Evolutionary conservation across 2,329 filamentous ascomycete genomes (phyloP).

Genomic region (Cucurbitaria berberidis): DNA sequence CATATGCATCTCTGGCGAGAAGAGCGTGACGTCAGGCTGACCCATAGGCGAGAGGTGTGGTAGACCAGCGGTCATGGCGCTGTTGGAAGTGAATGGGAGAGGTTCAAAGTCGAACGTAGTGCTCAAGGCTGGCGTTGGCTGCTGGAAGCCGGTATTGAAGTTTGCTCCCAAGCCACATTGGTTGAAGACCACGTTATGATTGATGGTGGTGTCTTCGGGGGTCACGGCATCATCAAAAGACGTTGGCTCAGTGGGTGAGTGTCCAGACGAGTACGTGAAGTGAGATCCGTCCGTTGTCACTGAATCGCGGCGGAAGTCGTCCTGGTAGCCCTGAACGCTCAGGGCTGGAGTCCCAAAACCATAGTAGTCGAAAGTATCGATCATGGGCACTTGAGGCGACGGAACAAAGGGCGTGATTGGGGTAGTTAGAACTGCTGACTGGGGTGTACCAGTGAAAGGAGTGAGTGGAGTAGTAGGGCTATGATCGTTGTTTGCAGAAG

Average conservation of each 20-base stretch:
- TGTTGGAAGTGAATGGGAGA: conserved; percentile 42
- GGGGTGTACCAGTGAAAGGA: conserved; percentile 46
- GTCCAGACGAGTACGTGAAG: conserved; percentile 49
- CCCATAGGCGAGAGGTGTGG: conserved; percentile 71
- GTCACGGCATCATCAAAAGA: conserved; percentile 53
- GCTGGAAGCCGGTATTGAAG: conserved; percentile 65
- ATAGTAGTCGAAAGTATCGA: conserved; percentile 40
- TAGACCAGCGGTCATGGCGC: conserved; percentile 28
- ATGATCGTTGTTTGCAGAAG: conserved; percentile 29
- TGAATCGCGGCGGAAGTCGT: conserved; percentile 47
- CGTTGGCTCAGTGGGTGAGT: conserved; percentile 50
- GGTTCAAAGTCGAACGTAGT: conserved; percentile 49
- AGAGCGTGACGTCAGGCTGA: conserved; percentile 72
- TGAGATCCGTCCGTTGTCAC: conserved; percentile 45
- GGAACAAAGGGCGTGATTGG: conserved; percentile 49
- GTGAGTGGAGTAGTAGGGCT: conserved; percentile 43
- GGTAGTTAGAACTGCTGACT: conserved; percentile 43
- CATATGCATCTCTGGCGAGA: conserved; percentile 65
- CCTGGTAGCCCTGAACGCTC: conserved; percentile 36
- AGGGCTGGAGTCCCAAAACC: conserved; percentile 43
- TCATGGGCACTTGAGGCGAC: conserved; percentile 51
- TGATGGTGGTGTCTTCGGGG: conserved; percentile 59
- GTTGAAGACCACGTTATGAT: conserved; percentile 65
- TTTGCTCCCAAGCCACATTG: conserved; percentile 64
- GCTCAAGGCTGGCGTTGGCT: conserved; percentile 58